Evolutionary conservation across 805 yeast genomes (phyloP).

Genomic region (Starmera dryadoides): DNA sequence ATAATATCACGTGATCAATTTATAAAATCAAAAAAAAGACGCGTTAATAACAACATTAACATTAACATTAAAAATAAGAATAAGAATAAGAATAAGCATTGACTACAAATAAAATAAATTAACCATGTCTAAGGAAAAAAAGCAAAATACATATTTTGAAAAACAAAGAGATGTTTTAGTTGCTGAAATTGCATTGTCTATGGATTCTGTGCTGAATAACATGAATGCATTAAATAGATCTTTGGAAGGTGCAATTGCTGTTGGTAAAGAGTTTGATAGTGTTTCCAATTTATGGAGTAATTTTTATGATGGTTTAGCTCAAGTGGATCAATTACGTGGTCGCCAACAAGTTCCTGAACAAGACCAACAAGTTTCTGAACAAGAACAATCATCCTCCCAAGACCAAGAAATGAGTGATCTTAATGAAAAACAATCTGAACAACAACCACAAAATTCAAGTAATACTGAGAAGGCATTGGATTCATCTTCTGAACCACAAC

Average conservation of each 20-base stretch:
- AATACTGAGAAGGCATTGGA: neutral
- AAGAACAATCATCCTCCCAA: neutral
- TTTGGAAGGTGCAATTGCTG: slow-evolving; percentile 58
- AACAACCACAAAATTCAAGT: neutral
- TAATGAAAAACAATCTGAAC: neutral
- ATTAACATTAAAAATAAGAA: too few relatives aligned
- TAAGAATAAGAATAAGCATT: too few relatives aligned
- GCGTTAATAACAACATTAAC: too few relatives aligned
- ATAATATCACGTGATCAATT: neutral
- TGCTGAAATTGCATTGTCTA: slow-evolving; percentile 48
- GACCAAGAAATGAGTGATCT: neutral
- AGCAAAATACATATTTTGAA: slow-evolving; percentile 36
- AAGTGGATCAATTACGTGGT: slow-evolving; percentile 15
- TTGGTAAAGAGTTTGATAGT: slow-evolving; percentile 69
- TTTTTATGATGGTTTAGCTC: slow-evolving; percentile 49
- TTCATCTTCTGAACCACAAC: neutral
- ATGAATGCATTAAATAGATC: slow-evolving; percentile 62
- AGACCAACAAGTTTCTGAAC: neutral
- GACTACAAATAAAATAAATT: too few relatives aligned
- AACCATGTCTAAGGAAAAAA: neutral
- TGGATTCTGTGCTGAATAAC: slow-evolving; percentile 61
- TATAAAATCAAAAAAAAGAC: too few relatives aligned
- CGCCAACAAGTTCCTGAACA: slow-evolving; percentile 1
- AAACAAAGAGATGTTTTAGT: slow-evolving; percentile 51
- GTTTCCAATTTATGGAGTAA: slow-evolving; percentile 66